These are phyloP conservation scores for Triticum monococcum DNA, from an alignment of 176 grass and related monocot species.

Conservation along the genomic window DNA sequence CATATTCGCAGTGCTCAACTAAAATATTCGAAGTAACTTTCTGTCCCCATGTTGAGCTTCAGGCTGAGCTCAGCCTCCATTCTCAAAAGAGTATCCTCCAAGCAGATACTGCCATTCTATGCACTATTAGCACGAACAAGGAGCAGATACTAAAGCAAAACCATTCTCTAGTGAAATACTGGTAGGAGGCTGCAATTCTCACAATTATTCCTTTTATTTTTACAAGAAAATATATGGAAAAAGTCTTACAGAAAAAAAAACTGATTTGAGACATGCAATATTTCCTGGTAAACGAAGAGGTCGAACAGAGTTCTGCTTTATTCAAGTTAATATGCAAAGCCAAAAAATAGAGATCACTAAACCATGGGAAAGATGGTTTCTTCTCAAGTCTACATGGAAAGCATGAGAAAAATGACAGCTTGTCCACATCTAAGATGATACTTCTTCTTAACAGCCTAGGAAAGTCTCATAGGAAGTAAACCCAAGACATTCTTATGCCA, in stretches of 20 bases:
- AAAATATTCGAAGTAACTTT: background rate
- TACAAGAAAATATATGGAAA: background rate
- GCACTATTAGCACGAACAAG: background rate
- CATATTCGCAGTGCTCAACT: background rate
- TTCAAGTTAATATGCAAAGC: background rate
- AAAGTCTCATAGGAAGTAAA: slow-evolving; percentile 30
- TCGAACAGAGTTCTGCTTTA: background rate
- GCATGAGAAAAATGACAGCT: slow-evolving; percentile 17
- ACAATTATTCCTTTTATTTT: background rate
- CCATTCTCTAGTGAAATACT: background rate
- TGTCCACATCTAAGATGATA: slow-evolving; percentile 11
- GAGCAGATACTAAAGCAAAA: slow-evolving; percentile 9
- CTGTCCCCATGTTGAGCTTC: background rate
- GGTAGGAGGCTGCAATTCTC: background rate
- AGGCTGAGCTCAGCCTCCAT: background rate
- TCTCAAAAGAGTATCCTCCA: background rate
- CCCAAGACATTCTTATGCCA: background rate
- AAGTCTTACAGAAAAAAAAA: background rate
- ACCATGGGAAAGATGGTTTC: background rate
- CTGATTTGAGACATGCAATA: no score
- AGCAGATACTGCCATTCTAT: background rate
- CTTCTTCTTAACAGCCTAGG: slow-evolving; percentile 23
- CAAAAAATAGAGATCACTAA: background rate
- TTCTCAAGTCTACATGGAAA: slow-evolving; percentile 25
- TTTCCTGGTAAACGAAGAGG: no score